A percentile compares a stretch with the other conserved stretches of the same genome.
Evolutionary conservation across 371 early-diverging fungal species (phyloP).

Genomic region (Mucor indicus): DNA sequence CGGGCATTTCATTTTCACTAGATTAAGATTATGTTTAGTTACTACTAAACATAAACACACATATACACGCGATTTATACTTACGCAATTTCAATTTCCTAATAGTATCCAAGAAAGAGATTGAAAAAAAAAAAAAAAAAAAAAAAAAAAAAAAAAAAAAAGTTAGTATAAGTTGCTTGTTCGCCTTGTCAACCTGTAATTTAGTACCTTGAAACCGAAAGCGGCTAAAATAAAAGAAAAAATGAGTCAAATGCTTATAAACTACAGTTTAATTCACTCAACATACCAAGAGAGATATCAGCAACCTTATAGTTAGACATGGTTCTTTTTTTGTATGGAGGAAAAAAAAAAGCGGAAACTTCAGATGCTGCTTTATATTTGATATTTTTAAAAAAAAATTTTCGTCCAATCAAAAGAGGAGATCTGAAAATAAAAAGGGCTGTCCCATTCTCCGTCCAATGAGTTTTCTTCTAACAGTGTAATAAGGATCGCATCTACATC

Average conservation of each 20-base stretch:
- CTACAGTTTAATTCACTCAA: background rate
- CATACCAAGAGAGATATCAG: conserved; percentile 96
- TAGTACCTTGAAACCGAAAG: conserved; percentile 44
- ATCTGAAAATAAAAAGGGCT: conserved; percentile 11
- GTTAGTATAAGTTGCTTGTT: background rate
- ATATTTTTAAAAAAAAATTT: conserved; percentile 5
- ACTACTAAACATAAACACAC: background rate
- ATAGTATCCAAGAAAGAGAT: background rate
- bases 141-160: background rate
- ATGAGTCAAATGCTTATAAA: background rate
- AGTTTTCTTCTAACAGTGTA: no score
- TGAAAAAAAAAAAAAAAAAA: no score
- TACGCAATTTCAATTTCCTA: conserved; percentile 52
- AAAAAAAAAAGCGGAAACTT: conserved; percentile 3
- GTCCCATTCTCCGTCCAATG: conserved; percentile 14
- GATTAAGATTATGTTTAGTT: conserved; percentile 18
- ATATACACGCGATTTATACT: conserved; percentile 6
- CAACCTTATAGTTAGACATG: conserved; percentile 48
- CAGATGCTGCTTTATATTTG: background rate
- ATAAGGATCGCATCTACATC: no score
- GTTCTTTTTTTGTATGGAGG: background rate
- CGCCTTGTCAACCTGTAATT: background rate
- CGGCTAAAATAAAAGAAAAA: conserved; percentile 19
- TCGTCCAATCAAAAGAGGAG: conserved; percentile 7
- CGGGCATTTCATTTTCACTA: conserved; percentile 99